Base-by-base conservation (phyloP, 1,139 yeast genomes). In the Lodderomyces theae region DNA sequence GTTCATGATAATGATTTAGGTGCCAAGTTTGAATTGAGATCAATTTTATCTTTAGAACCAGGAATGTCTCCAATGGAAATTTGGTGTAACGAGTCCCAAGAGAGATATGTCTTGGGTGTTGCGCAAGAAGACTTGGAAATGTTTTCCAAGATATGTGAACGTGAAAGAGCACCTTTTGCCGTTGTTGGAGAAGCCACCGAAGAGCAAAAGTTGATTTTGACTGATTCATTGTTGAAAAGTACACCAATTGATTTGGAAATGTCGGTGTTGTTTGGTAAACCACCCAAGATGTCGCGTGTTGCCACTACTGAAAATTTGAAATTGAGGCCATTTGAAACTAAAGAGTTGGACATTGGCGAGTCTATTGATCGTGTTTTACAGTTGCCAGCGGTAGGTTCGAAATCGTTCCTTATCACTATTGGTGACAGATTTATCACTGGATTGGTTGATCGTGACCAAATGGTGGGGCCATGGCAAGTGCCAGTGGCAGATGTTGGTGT, bases 31-130 rank as follows among this genome's bases (percentile, higher is more conserved):
- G 97, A 94, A 62, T 77, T 94, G 48, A 82, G 99, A 66, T 86
- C 90, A 43, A 84, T 94, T 43, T 79, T 95, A 43, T 83, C 90
- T 29, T 78, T 89, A 50, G 99, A 94, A 64, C 96, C 96, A 37
- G 96, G 97, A 43, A 89, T 94, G 97, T 90, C 97, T 8, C 97
- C 99, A 41, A 87, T 92, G 96, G 98, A 94, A 69, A 89, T 94
- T 52, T 94, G 99, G 99, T 94, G 99, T 78, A 90, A 95, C 57
- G 99, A 94, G 67, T 94, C 98, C 5, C 99, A 94, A 69, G 99
- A 94, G 65, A 82, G 99, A 64, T 94, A 90, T 58, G 98, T 94
- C 22, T 66, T 94, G 57, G 98, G 96, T 49, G 95, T 92, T 48
- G 78, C 90, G 10, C 89, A 88, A 42, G 82, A 81, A 48, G 86